phyloP scores from a whole-genome alignment of 2,329 filamentous ascomycete genomes.

The Penicillium rolfsii region DNA sequence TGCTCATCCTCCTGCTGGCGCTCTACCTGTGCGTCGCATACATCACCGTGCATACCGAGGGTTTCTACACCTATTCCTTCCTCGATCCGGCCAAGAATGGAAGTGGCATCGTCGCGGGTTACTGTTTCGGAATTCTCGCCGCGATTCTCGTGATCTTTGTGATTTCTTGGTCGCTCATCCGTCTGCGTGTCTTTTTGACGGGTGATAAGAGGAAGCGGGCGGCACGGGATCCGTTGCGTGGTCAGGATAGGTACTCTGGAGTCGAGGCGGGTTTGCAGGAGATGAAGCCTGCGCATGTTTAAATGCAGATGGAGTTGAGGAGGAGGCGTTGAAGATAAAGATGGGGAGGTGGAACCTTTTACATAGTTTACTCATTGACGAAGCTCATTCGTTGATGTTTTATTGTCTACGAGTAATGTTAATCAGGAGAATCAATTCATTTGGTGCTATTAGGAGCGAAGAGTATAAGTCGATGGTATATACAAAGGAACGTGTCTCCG shows the following conservation, averaged over 20 bases:
- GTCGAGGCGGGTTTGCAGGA: conserved; percentile 4
- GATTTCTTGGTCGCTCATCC: conserved; percentile 58
- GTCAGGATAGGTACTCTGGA: not conserved
- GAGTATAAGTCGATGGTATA: conserved; percentile 19
- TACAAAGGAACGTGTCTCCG: conserved; percentile 16
- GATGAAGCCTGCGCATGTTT: conserved; percentile 14
- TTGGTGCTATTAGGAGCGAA: conserved; percentile 21
- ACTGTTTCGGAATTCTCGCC: conserved; percentile 63
- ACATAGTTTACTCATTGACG: not conserved
- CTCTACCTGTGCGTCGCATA: conserved; percentile 76
- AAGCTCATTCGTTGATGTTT: not conserved
- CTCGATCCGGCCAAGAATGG: conserved; percentile 63
- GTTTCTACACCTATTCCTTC: conserved; percentile 78
- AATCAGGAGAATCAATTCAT: conserved; percentile 7
- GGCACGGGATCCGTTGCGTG: conserved; percentile 19
- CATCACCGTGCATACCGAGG: conserved; percentile 68
- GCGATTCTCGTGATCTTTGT: conserved; percentile 58
- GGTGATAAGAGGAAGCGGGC: conserved; percentile 32
- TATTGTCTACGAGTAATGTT: conserved; percentile 12
- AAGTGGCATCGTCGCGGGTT: conserved; percentile 62
- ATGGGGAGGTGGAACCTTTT: not conserved
- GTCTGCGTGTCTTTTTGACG: conserved; percentile 55
- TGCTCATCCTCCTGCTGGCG: conserved; percentile 69
- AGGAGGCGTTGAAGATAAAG: not conserved
- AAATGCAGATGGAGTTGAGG: not conserved